Evolutionary conservation across 2,329 filamentous ascomycete genomes (phyloP), one percentile per base, ranked within the genome.

Genomic region (Colletotrichum tamarilloi): DNA sequence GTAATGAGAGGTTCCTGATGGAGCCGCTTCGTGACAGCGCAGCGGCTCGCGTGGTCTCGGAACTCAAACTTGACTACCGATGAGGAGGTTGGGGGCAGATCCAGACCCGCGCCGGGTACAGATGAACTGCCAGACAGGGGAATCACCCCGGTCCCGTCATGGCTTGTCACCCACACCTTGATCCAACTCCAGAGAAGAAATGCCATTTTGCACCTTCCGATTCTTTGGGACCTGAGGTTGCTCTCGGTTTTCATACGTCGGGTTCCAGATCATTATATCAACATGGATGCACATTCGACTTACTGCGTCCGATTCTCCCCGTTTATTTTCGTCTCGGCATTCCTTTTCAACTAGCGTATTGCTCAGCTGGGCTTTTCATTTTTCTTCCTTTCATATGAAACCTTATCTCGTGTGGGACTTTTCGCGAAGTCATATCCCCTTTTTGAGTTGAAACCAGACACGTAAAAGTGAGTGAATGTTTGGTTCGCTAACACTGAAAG

Each of bases 41-140:
- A 56, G 70, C 55, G 60, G 70, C 67, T 73, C 70, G 60, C 67
- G 67, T 66, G 60, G 70, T 57, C 67, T 73, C 70, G 70, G 70
- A 70, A 70, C 38, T 73, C 70, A 73, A 73, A 73, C 67, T 73
- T 73, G 70, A 73, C 70, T 73, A 73, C 70, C 70, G 70, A 73
- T 59, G 70, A 73, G 70, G 70, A 63, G 67, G 70, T 55, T 69
- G 59, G 70, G 12, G 58, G 26, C 24, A 63, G 69, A 62, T 63
- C 65, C 59, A 56, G 65, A 16, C 69, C 53, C 30, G 69, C 46
- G 38, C 65, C 68, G 56, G 63, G 55, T 26, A 28, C 56, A 68
- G 66, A 63, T 63, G 60, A 65, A 58, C 28, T 42, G 42, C 59
- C 67, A 65, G 42, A 58, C 53, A 38, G 49, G 52, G 60, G 38